Percentiles rank a stretch among this genome's conserved stretches.
These are phyloP conservation scores for Remersonia thermophila DNA, from an alignment of 2,329 filamentous ascomycete species.

Conservation along the genomic window DNA sequence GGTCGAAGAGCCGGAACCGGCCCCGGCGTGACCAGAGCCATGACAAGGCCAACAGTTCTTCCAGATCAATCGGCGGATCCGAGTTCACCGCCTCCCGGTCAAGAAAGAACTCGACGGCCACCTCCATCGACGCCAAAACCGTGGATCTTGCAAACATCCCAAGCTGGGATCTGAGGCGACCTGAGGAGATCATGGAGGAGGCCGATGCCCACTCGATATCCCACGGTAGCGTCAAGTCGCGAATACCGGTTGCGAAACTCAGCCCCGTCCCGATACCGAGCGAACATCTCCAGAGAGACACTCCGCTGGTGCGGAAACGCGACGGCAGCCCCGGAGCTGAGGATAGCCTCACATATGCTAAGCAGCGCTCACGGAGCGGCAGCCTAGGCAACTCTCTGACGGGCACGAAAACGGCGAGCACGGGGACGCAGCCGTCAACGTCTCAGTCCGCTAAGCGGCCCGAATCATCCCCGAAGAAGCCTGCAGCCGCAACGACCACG, in stretches of 20 bases:
- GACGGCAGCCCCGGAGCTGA: constrained; percentile 41
- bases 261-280: constrained; percentile 66
- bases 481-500: constrained; percentile 17
- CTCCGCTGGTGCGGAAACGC: constrained; percentile 49
- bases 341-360: constrained; percentile 46
- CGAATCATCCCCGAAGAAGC: constrained; percentile 45
- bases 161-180: constrained; percentile 60
- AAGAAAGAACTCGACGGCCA: constrained; percentile 35
- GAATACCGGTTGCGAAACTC: constrained; percentile 73
- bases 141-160: constrained; percentile 29
- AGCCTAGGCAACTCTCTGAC: constrained; percentile 42
- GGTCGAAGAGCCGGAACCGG: constrained; percentile 31
- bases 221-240: constrained; percentile 47
- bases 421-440: constrained; percentile 3
- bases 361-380: constrained; percentile 56
- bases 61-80: constrained; percentile 22
- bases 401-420: constrained; percentile 30
- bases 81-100: constrained; percentile 21
- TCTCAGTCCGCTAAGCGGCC: constrained; percentile 25
- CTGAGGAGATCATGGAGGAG: constrained; percentile 63
- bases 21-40: constrained; percentile 22
- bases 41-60: constrained; percentile 23
- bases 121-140: constrained; percentile 26
- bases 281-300: constrained; percentile 62
- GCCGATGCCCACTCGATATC: constrained; percentile 39